Evolutionary conservation across 1,139 yeast genomes (phyloP).

Genomic region (Suzukiozyma palmioleophila): DNA sequence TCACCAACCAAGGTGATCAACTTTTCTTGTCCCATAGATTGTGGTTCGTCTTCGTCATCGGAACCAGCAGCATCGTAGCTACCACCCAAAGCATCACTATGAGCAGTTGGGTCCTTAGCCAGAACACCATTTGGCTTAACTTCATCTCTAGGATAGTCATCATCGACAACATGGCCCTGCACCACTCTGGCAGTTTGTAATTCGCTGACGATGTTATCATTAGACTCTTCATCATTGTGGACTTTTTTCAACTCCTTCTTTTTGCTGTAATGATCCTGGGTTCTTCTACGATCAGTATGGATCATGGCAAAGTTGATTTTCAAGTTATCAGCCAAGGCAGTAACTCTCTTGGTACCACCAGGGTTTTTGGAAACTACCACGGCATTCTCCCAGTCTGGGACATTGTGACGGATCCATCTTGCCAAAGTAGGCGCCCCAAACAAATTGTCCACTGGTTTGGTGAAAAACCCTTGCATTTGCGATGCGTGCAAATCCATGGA

Average conservation of each 20-base stretch:
- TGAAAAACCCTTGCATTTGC: conserved; percentile 98
- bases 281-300: conserved; percentile 94
- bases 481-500: conserved; percentile 98
- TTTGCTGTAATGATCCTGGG: conserved; percentile 60
- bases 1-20: conserved; percentile 95
- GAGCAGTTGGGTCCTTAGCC: conserved; percentile 3
- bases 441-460: conserved; percentile 93
- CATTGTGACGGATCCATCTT: conserved; percentile 90
- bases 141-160: conserved; percentile 46
- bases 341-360: conserved; percentile 97
- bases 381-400: conserved; percentile 74
- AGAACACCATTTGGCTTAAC: conserved; percentile 11
- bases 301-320: conserved; percentile 98
- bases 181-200: conserved; percentile 95
- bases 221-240: conserved; percentile 50
- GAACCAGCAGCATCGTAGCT: conserved; percentile 71
- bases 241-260: conserved; percentile 33
- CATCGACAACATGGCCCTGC: conserved; percentile 96
- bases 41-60: conserved; percentile 83
- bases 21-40: conserved; percentile 67
- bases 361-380: conserved; percentile 95
- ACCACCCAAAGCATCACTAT: conserved; percentile 69
- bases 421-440: conserved; percentile 97
- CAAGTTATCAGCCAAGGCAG: conserved; percentile 92
- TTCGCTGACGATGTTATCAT: conserved; percentile 71